phyloP scores from a whole-genome alignment of 2,329 filamentous ascomycete genomes.

The Helicocarpus griseus region DNA sequence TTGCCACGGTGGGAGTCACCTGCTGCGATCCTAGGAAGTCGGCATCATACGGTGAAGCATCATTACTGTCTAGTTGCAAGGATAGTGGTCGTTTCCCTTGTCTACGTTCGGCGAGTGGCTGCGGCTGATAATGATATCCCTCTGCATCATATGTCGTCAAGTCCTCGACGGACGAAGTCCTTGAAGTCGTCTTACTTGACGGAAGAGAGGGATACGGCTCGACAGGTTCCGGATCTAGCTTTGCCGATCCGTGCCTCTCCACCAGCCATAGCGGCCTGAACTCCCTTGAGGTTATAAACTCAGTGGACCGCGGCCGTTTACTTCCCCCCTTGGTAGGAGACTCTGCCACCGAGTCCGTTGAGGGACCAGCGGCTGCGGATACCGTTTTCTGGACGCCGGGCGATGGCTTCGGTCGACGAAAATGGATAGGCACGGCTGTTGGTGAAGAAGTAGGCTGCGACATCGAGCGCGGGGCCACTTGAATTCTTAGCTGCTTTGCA shows the following conservation, averaged over 20 bases:
- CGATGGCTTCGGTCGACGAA: conserved; percentile 42
- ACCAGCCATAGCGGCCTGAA: conserved; percentile 76
- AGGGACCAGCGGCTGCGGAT: conserved; percentile 20
- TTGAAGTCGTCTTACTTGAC: conserved; percentile 41
- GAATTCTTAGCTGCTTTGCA: conserved; percentile 8
- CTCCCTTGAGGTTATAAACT: conserved; percentile 50
- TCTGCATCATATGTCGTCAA: conserved; percentile 18
- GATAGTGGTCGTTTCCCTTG: conserved; percentile 19
- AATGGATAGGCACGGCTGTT: conserved; percentile 48
- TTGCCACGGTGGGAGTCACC: conserved; percentile 56
- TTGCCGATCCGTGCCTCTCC: conserved; percentile 47
- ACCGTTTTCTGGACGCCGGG: conserved; percentile 23
- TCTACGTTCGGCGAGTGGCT: conserved; percentile 14
- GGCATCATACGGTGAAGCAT: conserved; percentile 22
- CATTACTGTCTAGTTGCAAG: conserved; percentile 18
- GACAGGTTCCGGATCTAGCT: conserved; percentile 30
- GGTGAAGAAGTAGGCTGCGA: conserved; percentile 33
- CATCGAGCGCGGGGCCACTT: conserved; percentile 17
- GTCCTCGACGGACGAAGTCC: conserved; percentile 37
- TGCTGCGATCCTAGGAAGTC: conserved; percentile 54
- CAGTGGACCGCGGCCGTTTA: conserved; percentile 39
- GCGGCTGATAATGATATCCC: neutral
- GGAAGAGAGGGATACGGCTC: conserved; percentile 42
- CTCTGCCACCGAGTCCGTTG: conserved; percentile 25
- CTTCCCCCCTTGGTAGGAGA: conserved; percentile 36